Evolutionary conservation across 495 filamentous ascomycete species (phyloP), one percentile per base, ranked within the genome.

Genomic region (Annulohypoxylon bovei): DNA sequence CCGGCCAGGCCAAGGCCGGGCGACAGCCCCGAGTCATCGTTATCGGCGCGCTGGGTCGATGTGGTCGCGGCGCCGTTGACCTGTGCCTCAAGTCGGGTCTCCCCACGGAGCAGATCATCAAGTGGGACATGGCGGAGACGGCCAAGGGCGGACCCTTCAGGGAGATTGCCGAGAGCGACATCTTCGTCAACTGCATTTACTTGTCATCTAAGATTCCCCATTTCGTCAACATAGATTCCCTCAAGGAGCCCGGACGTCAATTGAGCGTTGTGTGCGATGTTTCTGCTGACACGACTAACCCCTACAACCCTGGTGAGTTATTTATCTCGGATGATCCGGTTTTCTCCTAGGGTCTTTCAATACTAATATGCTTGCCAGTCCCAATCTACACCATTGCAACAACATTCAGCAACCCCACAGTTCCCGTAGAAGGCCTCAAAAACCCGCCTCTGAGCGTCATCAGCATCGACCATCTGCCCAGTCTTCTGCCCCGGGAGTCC

Each of bases 51-150:
- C 78, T 97, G 22, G 95, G 95, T 58, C 90, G 95, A 56, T 97
- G 94, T 76, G 95, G 95, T 22, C 87, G 84, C 9, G 95, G 95
- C 46, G 93, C 95, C 23, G 89, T 97, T 3, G 89, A 95, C 55
- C 81, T 95, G 62, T 92, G 90, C 71, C 84, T 87, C 72, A 88
- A 89, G 80, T 90, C 88, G 22, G 95, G 93, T 46, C 83, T 97
- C 30, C 87, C 89, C 9, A 86, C 90, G 16, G 86, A 88, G 64
- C 87, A 92, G 70, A 88, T 97, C 70, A 79, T 95, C 72, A 88
- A 94, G 84, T 98, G 95, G 95, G 95, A 98, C 84, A 86, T 99
- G 80, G 89, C 84, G 1, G 95, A 98, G 87, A 98, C 95, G n/a
- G 83, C 81, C 2, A 86, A 86, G 75, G 90, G 92, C 28, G 95